Base-by-base conservation (phyloP, 2,329 filamentous ascomycete genomes). In the Penicillium sp. region DNA sequence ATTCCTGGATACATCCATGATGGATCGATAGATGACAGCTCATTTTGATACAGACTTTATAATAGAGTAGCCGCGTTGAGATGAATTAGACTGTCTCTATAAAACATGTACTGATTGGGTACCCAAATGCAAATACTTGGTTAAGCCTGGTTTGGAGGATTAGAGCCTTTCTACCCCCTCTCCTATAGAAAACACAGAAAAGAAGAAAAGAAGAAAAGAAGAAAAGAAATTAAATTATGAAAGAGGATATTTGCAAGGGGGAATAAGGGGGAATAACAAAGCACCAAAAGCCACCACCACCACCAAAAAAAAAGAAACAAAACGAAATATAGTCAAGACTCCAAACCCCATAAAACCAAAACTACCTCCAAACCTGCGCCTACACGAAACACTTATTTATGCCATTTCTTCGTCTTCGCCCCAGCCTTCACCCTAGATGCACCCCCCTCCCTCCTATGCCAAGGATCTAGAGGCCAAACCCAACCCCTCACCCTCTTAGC, bases 391-490 rank as follows among this genome's bases (percentile, higher is more conserved):
- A 45, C 31, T 57, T 62, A 76, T 60, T 76, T 72, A 67, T 74
- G 72, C 71, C 71, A 75, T 57, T 69, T 72, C 61, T 72, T 76
- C 44, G 58, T 46, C 58, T 65, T 72, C 10, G 55, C 49, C 33
- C 21, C 53, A 45, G 55, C 58, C 52, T 70, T 71, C 13, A 65
- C 61, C 31, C 70, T 64, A 34, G 66, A 55, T 10, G 50, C 63
- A 25, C 75, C 76, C 3, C 78, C 78, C 70, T 87, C 84, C 46
- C 81, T 73, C 64, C 83, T 81, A 68, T 82, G 82, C 71, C 85
- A 78, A 31, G 82, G 78, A 75, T 87, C 85, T 50, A 83, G 79
- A 4, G 85, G 85, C 73, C 80, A 83, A 0, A 86, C 82, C 85
- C 85, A 87, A 0, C 85, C 85, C 43, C 85, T 71, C 2, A 82